A percentile compares a stretch with the other conserved stretches of the same genome.
These are phyloP conservation scores for Quercus parvula DNA, from an alignment of 306 rosid species.

Conservation along the genomic window DNA sequence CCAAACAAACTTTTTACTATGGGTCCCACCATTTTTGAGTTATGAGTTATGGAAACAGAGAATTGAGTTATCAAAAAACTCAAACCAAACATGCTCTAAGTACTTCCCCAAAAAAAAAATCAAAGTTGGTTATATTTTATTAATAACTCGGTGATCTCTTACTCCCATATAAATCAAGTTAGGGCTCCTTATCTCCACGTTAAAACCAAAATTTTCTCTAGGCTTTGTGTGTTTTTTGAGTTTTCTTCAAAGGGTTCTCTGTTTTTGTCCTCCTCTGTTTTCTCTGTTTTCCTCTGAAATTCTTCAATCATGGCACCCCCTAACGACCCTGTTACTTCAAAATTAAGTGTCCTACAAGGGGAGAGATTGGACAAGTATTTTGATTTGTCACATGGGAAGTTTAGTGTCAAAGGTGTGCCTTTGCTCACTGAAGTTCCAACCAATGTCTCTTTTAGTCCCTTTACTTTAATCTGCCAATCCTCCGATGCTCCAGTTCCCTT, in stretches of 20 bases:
- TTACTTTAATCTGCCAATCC: slow-evolving; percentile 34
- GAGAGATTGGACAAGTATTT: slow-evolving; percentile 30
- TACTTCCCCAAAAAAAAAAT: neutral
- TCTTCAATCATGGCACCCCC: slow-evolving; percentile 59
- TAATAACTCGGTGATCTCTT: neutral
- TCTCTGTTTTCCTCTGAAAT: slow-evolving; percentile 1
- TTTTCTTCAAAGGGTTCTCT: neutral
- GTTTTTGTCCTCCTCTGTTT: neutral
- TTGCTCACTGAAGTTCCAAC: slow-evolving; percentile 62
- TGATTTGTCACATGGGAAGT: slow-evolving; percentile 45
- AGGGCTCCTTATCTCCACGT: neutral
- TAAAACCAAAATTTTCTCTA: neutral
- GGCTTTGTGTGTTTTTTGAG: neutral
- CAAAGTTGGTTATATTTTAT: neutral
- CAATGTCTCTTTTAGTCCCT: slow-evolving; percentile 64
- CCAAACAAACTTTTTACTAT: no score
- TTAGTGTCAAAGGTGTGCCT: slow-evolving; percentile 46
- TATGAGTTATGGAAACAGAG: no score
- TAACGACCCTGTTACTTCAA: slow-evolving; percentile 32
- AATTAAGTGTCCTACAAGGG: neutral
- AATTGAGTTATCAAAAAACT: no score
- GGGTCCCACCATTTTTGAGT: no score
- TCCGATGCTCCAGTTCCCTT: slow-evolving; percentile 56
- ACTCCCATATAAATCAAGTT: neutral
- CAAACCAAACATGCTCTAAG: no score